A percentile compares a stretch with the other conserved stretches of the same genome.
These are phyloP conservation scores for Candida quercuum DNA, from an alignment of 805 yeast genomes.

Conservation along the genomic window DNA sequence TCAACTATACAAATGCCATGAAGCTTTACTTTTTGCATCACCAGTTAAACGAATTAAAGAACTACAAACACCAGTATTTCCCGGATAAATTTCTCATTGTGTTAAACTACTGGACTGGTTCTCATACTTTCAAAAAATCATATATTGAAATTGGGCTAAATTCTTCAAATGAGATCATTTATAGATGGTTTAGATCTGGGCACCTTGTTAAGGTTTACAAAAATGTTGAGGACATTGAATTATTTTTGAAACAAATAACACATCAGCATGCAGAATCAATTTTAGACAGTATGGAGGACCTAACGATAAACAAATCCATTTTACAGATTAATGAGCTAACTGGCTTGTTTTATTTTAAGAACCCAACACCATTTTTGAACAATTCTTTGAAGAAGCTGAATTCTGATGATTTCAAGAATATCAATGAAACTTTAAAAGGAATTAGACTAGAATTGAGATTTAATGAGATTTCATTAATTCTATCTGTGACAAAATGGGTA, in stretches of 20 bases:
- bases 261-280: conserved; percentile 34
- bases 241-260: conserved; percentile 32
- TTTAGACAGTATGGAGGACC: conserved; percentile 27
- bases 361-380: conserved; percentile 33
- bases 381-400: conserved; percentile 19
- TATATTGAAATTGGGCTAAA: conserved; percentile 60
- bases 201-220: conserved; percentile 27
- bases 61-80: conserved; percentile 51
- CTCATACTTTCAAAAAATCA: conserved; percentile 42
- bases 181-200: conserved; percentile 63
- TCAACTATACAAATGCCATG: conserved; percentile 56
- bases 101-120: conserved; percentile 61
- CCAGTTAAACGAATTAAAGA: conserved; percentile 48
- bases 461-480: conserved; percentile 47
- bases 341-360: conserved; percentile 39
- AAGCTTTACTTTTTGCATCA: conserved; percentile 56
- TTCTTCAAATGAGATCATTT: conserved; percentile 39
- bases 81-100: conserved; percentile 48
- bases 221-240: conserved; percentile 32
- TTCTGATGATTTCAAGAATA: conserved; percentile 21
- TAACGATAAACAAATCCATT: conserved; percentile 23
- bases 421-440: conserved; percentile 16
- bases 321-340: conserved; percentile 23
- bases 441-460: conserved; percentile 16
- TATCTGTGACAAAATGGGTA: conserved; percentile 67